Evolutionary conservation across 2,329 filamentous ascomycete genomes (phyloP), one percentile per base, ranked within the genome.

Genomic region (Elsinoe australis): DNA sequence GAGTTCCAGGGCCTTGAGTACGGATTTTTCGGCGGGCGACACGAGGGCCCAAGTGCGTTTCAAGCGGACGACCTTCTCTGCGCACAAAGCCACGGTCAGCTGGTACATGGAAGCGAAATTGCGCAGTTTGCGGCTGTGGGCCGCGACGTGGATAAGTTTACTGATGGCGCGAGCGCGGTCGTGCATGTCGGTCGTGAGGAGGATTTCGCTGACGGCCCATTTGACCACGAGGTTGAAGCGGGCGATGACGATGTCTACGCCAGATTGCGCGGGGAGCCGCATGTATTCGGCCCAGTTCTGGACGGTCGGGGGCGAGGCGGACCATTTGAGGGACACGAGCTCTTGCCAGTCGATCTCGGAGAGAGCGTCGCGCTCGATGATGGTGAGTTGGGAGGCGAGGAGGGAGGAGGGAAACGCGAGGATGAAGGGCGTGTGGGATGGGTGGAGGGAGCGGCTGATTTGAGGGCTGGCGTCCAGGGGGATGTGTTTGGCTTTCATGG

Each of bases 261-360:
- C 86, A 47, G 71, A 60, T 26, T 17, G 50, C 10, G n/a, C 38
- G 17, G n/a, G 50, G n/a, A 48, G 8, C 21, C 47, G 52, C 19
- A 51, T 49, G n/a, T 88, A 90, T 34, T 87, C 82, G 8, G 90
- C 85, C 86, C 86, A 92, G 17, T 87, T 64, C 15, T 56, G 57
- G 21, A 61, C 54, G 6, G 53, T 51, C 3, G 58, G 55, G 32
- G 62, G 57, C 21, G 74, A 74, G 56, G 87, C 79, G 61, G 85
- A 87, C 85, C 86, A 90, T 44, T 79, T 79, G 71, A 92, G 82
- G 48, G 88, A 84, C 48, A 90, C 85, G 9, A 92, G 71, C 56
- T 92, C 86, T 61, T 85, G 87, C 86, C 86, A 92, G 65, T 90
- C 85, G 53, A 92, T 85, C 63, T 90, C 86, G 56, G 87, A 85